phyloP scores from a whole-genome alignment of 108 stramenopile genomes.

The Pseudonitzschia multistriata region DNA sequence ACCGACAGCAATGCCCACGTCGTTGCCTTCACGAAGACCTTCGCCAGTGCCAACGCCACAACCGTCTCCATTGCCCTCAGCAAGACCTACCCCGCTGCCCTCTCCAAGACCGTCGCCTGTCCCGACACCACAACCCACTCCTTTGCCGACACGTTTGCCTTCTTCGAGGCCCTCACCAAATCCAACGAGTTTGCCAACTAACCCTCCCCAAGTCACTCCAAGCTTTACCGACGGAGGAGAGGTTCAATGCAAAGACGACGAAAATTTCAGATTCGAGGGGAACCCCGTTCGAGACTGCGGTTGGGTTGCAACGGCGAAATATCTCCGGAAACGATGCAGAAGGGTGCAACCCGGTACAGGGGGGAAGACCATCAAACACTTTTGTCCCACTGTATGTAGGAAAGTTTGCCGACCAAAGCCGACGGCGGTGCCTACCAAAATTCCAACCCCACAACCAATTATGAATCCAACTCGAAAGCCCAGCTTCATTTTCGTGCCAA shows the following conservation, averaged over 20 bases:
- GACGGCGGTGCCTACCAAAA: not conserved
- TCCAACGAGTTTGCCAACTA: not conserved
- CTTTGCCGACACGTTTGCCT: not conserved
- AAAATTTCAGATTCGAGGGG: not conserved
- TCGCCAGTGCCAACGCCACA: not conserved
- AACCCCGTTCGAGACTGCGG: not conserved
- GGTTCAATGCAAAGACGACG: not conserved
- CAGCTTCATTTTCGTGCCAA: too few relatives aligned
- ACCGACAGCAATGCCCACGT: not conserved
- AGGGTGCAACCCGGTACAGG: not conserved
- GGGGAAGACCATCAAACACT: not conserved
- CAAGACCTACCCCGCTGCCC: not conserved
- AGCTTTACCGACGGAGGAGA: not conserved
- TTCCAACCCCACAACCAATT: not conserved
- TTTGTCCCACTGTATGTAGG: not conserved
- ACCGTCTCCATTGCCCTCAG: too few relatives aligned
- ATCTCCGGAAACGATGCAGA: not conserved
- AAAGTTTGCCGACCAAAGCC: not conserved
- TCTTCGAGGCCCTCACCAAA: not conserved
- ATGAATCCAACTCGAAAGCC: not conserved
- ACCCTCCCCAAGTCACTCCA: not conserved
- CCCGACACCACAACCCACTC: not conserved
- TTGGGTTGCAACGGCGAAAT: slow-evolving; percentile 2
- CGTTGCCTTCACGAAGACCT: not conserved
- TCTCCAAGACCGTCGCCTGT: not conserved